These are phyloP conservation scores for Rhizopogon rudus DNA, from an alignment of 768 basidiomycete genomes.

Conservation along the genomic window DNA sequence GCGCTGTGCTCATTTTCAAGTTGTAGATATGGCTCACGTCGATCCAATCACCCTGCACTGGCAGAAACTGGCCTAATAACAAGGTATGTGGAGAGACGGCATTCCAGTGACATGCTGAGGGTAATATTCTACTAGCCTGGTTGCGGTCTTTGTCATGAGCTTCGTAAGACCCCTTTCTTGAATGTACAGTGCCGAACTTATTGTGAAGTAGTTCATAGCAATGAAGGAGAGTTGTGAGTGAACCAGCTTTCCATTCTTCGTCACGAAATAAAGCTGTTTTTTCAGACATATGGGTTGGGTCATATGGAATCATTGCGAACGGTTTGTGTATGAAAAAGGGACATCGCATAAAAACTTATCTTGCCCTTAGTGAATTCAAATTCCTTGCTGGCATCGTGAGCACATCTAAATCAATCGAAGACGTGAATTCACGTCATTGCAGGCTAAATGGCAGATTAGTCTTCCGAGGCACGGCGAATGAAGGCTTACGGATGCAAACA, in stretches of 20 bases:
- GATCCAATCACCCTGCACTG: background rate
- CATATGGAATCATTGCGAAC: background rate
- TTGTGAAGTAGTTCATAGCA: background rate
- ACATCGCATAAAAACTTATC: background rate
- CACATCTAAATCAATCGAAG: too few species aligned
- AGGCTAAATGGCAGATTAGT: background rate
- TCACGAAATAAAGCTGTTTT: background rate
- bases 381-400: background rate
- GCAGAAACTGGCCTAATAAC: background rate
- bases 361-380: background rate
- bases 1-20: background rate
- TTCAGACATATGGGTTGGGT: background rate
- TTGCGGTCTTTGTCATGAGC: background rate
- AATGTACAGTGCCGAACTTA: background rate
- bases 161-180: background rate
- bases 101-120: background rate
- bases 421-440: background rate
- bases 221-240: constrained; percentile 1
- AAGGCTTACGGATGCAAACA: background rate
- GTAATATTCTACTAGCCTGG: background rate
- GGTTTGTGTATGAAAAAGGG: background rate
- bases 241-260: background rate
- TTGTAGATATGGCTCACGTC: background rate
- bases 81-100: background rate
- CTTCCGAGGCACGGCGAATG: background rate